These are phyloP conservation scores for Colletotrichum euphorbiae DNA, from an alignment of 2,329 filamentous ascomycete genomes.

Conservation along the genomic window DNA sequence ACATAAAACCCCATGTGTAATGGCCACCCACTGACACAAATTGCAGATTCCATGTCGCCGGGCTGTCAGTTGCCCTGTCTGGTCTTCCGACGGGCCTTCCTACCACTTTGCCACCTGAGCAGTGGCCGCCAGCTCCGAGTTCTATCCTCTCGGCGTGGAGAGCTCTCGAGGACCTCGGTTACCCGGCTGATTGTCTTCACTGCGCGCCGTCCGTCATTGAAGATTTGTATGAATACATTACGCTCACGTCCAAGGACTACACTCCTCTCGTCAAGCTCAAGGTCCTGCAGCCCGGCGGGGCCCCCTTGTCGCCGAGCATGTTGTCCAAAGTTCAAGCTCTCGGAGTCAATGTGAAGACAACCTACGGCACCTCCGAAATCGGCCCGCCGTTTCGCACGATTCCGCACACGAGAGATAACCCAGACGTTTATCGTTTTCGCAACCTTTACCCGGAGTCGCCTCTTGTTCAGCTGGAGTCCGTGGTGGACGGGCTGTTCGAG, in stretches of 20 bases:
- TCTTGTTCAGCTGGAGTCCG: constrained; percentile 10
- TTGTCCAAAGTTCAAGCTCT: constrained; percentile 13
- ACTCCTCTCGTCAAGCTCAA: constrained; percentile 13
- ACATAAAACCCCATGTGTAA: no score
- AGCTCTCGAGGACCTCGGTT: not conserved
- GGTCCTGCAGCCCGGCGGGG: constrained; percentile 26
- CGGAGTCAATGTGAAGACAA: constrained; percentile 33
- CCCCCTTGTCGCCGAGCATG: not conserved
- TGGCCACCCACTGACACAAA: fast-evolving
- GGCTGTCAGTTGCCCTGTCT: not conserved
- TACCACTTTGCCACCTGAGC: constrained; percentile 10
- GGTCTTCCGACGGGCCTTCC: constrained; percentile 27
- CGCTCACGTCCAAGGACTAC: constrained; percentile 24
- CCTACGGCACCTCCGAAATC: constrained; percentile 29
- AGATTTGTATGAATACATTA: constrained; percentile 29
- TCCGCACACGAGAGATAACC: constrained; percentile 31
- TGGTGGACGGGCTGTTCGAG: constrained; percentile 24
- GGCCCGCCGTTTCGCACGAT: constrained; percentile 23
- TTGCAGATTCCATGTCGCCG: constrained; percentile 26
- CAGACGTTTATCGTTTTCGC: constrained; percentile 29
- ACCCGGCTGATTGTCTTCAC: constrained; percentile 24
- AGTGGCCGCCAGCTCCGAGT: constrained; percentile 35
- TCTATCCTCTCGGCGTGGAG: constrained; percentile 28
- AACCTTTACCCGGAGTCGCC: constrained; percentile 29
- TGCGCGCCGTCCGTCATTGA: constrained; percentile 32